Percentiles rank a stretch among this genome's conserved stretches.
Evolutionary conservation across 2,329 filamentous ascomycete genomes (phyloP).

Genomic region (Fusarium temperatum): DNA sequence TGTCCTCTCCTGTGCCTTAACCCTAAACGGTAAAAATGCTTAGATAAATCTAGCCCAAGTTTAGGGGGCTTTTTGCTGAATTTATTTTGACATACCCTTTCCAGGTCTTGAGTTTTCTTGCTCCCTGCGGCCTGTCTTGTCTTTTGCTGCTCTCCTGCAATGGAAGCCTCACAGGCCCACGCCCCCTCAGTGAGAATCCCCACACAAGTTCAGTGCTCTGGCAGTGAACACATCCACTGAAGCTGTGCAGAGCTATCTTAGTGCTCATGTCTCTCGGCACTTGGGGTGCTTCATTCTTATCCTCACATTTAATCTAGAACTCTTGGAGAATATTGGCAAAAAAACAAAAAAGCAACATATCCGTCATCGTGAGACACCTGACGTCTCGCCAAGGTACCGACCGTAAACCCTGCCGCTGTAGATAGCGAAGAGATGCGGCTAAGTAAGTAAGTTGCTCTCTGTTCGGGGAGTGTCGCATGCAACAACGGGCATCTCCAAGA

Average conservation of each 20-base stretch:
- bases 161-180: conserved; percentile 4
- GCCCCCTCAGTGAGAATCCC: conserved; percentile 11
- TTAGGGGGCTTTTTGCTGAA: no score
- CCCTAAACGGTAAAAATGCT: no score
- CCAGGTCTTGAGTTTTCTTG: no score
- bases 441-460: background rate
- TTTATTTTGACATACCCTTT: no score
- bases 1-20: background rate
- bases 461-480: conserved; percentile 14
- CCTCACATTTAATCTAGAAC: background rate
- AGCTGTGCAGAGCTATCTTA: background rate
- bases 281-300: background rate
- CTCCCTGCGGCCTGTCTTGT: background rate
- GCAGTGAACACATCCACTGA: background rate
- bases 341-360: background rate
- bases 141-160: background rate
- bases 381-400: background rate
- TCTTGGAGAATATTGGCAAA: background rate
- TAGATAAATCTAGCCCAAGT: no score
- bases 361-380: background rate
- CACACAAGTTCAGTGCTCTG: conserved; percentile 3
- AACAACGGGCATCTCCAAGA: conserved; percentile 21
- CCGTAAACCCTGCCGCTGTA: background rate
- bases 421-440: conserved; percentile 9
- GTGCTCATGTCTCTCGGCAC: background rate